Conservation (phyloP, 306 rosid genomes). For the Quercus engelmannii region DNA sequence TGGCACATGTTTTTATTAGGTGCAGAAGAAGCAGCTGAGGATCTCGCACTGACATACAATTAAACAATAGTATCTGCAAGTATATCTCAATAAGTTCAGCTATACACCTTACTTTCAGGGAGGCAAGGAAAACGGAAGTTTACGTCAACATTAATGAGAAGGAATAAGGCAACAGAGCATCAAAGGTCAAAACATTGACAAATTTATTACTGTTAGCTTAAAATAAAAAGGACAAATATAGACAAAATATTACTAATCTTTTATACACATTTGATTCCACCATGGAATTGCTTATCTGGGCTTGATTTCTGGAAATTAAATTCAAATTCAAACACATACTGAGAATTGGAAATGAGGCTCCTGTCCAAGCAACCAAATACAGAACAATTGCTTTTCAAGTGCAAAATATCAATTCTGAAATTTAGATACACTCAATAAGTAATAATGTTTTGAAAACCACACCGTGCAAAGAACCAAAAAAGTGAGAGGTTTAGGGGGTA, state of each 20-base stretch:
- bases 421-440: not conserved
- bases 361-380: not conserved
- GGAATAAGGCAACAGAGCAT: constrained; percentile 10
- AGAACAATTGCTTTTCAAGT: not conserved
- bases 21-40: constrained; percentile 83
- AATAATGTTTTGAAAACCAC: too few relatives aligned
- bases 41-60: constrained; percentile 90
- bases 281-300: not conserved
- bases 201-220: not conserved
- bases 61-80: constrained; percentile 85
- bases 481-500: too few relatives aligned
- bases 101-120: too few relatives aligned
- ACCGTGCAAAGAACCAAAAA: too few relatives aligned
- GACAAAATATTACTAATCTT: not conserved
- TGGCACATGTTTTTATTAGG: constrained; percentile 78
- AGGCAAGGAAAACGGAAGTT: too few relatives aligned
- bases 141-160: constrained; percentile 1
- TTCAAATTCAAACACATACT: not conserved
- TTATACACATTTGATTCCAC: not conserved
- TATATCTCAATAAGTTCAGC: constrained; percentile 9
- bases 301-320: not conserved
- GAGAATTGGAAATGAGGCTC: not conserved
- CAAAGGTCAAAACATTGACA: not conserved
- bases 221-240: not conserved
- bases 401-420: not conserved